These are phyloP conservation scores for Aspergillus chevalieri DNA, from an alignment of 2,329 filamentous ascomycete genomes.

Conservation along the genomic window DNA sequence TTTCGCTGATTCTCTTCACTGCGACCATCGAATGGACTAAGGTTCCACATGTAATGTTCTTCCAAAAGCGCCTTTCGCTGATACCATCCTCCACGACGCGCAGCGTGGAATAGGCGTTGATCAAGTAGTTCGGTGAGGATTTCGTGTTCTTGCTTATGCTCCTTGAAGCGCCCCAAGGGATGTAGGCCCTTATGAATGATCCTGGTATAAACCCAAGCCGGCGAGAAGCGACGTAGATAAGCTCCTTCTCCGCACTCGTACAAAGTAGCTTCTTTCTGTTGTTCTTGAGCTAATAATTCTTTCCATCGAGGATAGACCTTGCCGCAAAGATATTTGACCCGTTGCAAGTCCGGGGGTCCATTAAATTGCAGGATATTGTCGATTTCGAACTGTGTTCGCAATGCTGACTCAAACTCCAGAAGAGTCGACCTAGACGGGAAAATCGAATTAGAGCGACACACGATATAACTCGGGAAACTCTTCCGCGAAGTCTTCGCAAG, in stretches of 20 bases:
- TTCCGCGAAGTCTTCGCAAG: constrained; percentile 80
- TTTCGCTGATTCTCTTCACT: constrained; percentile 63
- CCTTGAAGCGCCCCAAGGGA: constrained; percentile 73
- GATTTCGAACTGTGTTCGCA: constrained; percentile 73
- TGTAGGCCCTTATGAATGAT: constrained; percentile 83
- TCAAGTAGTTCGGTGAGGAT: constrained; percentile 68
- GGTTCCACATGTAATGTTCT: constrained; percentile 82
- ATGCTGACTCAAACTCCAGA: constrained; percentile 81
- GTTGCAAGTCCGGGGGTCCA: constrained; percentile 61
- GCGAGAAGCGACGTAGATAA: constrained; percentile 83
- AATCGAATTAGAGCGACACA: constrained; percentile 82
- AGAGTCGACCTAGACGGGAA: constrained; percentile 70
- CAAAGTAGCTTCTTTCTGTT: constrained; percentile 66
- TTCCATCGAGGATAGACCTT: constrained; percentile 77
- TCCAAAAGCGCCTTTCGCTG: constrained; percentile 90
- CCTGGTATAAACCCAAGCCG: constrained; percentile 87
- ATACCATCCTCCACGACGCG: constrained; percentile 86
- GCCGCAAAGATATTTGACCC: constrained; percentile 66
- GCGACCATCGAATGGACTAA: constrained; percentile 46
- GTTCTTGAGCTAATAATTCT: constrained; percentile 64
- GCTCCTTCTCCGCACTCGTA: constrained; percentile 80
- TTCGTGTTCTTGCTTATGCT: constrained; percentile 69
- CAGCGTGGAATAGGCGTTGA: constrained; percentile 78
- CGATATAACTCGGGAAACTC: constrained; percentile 85
- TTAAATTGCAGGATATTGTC: constrained; percentile 78